Percentiles rank a stretch among this genome's conserved stretches.
Conservation (phyloP, 2,329 filamentous ascomycete genomes). For the Trichoderma guizhouense region DNA sequence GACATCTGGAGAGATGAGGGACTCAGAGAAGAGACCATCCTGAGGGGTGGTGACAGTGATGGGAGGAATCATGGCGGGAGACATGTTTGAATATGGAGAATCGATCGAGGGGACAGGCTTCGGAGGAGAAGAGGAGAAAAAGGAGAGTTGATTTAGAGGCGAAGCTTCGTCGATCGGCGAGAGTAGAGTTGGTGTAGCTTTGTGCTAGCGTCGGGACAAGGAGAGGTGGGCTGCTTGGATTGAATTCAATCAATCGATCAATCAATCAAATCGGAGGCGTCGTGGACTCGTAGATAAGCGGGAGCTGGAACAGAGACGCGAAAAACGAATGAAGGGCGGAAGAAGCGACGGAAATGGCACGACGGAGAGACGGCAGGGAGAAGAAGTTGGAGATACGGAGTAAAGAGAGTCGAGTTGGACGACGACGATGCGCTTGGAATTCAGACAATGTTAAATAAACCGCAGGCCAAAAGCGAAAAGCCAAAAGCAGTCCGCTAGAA, state of each 20-base stretch:
- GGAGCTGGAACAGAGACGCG: not conserved
- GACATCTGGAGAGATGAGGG: conserved; percentile 76
- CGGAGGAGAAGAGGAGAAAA: not conserved
- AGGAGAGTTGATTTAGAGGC: not conserved
- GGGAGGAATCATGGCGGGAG: conserved; percentile 2
- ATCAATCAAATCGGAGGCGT: not conserved
- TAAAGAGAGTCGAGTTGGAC: not conserved
- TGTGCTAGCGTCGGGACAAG: not conserved
- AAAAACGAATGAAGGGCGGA: not conserved
- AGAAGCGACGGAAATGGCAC: not conserved
- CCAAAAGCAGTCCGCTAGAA: not conserved
- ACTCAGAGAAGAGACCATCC: conserved; percentile 69
- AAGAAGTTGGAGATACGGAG: not conserved
- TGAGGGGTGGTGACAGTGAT: conserved; percentile 5
- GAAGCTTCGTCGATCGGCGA: not conserved
- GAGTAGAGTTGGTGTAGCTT: not conserved
- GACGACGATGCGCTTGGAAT: not conserved
- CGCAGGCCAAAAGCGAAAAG: not conserved
- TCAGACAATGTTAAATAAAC: not conserved
- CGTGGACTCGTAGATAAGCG: not conserved
- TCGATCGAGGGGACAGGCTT: not conserved
- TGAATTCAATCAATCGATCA: not conserved
- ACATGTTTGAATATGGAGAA: not conserved
- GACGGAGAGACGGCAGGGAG: not conserved
- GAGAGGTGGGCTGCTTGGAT: not conserved